Evolutionary conservation across 805 yeast species (phyloP), one percentile per base, ranked within the genome.

Genomic region (Sugiyamaella marilandica): DNA sequence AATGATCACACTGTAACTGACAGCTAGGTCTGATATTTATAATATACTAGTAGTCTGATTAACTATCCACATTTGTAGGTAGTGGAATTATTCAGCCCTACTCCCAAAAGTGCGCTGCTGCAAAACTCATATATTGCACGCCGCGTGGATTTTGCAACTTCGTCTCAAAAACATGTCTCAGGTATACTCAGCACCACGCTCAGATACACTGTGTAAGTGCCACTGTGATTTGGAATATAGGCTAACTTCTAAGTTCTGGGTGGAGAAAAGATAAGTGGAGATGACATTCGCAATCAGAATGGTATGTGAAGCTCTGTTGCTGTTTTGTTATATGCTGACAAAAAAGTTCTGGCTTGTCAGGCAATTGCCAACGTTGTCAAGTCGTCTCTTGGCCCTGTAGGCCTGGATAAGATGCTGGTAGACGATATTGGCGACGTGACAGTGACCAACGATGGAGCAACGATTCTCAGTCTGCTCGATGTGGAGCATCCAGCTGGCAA

Each of bases 401-500:
- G 99, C 26, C 77, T 94, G 50, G 99, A 94, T 74, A 94, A 94
- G 74, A 94, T 94, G 97, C 78, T 94, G 46, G 99, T 94, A 37
- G 99, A 94, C 71, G 99, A 94, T 65, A 95, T 94, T 71, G 99
- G 99, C 58, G 99, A 95, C 72, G 97, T 94, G 45, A 91, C 97
- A 5, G 97, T 94, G 48, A 94, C 99, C 45, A 94, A 94, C 71
- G 99, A 94, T 71, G 99, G 99, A 60, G 99, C 99, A 55, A 94
- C 99, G 3, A 94, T 94, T 63, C 75, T 94, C 58, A 79, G 89
- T 9, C 72, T 95, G 50, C 75, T 94, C 59, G 99, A 94, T 67
- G 98, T 94, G 49, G 97, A 94, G 72, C 99, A 94, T 70, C 99
- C 99, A 34, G 99, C 99, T 1, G 99, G 98, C 14, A 92, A 90